Evolutionary conservation across 306 rosid species (phyloP), one percentile per base, ranked within the genome.

Genomic region (Acacia confusa): DNA sequence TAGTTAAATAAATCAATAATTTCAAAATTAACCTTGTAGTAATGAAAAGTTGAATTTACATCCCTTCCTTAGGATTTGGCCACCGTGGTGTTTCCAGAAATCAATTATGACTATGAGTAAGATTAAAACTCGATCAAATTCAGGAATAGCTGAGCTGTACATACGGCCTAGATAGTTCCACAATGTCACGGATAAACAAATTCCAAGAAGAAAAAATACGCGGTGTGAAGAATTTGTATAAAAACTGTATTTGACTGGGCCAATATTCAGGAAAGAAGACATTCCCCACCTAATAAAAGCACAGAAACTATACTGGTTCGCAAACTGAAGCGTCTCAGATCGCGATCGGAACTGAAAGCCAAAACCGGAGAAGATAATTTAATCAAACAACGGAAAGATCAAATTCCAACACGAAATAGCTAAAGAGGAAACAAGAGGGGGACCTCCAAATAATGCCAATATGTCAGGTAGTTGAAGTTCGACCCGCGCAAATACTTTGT

Each of bases 281-380:
- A 20, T 34, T 15, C 24, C 81, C 28, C 68, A 86, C 87, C 80
- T 47, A 68, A 74, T 79, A 61, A 81, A 78, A 82, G 78, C 36
- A 32, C n/a, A 15, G 67, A 76, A 83, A 22, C 60, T 65, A 22
- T 57, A 80, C 45, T 44, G 25, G 25, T 68, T 57, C 24, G 55
- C 55, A 65, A 50, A 86, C 67, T 53, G 74, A 76, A 78, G 67
- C 55, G 66, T 65, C 67, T 64, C 50, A 78, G 86, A 83, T 87
- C 87, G 85, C 82, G 94, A 90, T 88, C 92, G 75, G 81, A 48
- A 60, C 78, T 50, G 83, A 75, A 79, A 76, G 28, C 83, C 52
- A 60, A 70, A 55, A 72, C 25, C 53, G 7, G 28, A 68, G 76
- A 53, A 38, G 15, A 38, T 40, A 19, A 40, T 12, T 40, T 4